Evolutionary conservation across 805 yeast genomes (phyloP).

Genomic region (Pachysolen tannophilus): DNA sequence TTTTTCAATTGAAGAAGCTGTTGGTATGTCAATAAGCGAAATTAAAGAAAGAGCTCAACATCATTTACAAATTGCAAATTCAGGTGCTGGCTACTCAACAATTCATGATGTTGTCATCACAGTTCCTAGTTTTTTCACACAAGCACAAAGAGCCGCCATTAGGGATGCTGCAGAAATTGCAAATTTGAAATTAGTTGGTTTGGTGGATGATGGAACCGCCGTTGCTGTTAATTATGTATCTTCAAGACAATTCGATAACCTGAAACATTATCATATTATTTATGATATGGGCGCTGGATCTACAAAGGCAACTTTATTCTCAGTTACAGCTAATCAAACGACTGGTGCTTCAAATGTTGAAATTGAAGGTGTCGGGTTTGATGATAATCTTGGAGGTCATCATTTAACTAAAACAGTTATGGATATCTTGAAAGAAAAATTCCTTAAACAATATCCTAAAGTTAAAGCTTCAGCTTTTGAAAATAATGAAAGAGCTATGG

Average conservation of each 20-base stretch:
- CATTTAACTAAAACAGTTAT: constrained; percentile 59
- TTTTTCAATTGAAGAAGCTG: constrained; percentile 61
- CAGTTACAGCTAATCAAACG: constrained; percentile 38
- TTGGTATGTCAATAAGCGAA: constrained; percentile 76
- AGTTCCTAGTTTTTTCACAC: constrained; percentile 65
- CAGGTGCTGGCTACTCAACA: constrained; percentile 33
- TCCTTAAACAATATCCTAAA: constrained; percentile 36
- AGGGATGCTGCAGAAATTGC: constrained; percentile 68
- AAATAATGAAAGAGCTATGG: constrained; percentile 46
- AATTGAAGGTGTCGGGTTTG: constrained; percentile 66
- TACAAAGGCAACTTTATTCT: constrained; percentile 78
- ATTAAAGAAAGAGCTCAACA: constrained; percentile 56
- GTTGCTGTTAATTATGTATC: constrained; percentile 78
- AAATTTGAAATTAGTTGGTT: constrained; percentile 51
- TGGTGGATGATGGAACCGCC: constrained; percentile 90
- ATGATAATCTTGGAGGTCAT: constrained; percentile 69
- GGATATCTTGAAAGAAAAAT: constrained; percentile 50
- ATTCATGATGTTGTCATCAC: constrained; percentile 67
- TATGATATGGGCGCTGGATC: constrained; percentile 94
- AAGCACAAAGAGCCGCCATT: constrained; percentile 61
- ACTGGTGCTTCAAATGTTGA: constrained; percentile 40
- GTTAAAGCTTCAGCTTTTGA: constrained; percentile 30
- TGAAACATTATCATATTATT: constrained; percentile 55
- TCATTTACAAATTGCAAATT: constrained; percentile 46
- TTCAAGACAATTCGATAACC: constrained; percentile 33